Evolutionary conservation across 768 basidiomycete genomes (phyloP).

Genomic region (Amanita subjunquillea): DNA sequence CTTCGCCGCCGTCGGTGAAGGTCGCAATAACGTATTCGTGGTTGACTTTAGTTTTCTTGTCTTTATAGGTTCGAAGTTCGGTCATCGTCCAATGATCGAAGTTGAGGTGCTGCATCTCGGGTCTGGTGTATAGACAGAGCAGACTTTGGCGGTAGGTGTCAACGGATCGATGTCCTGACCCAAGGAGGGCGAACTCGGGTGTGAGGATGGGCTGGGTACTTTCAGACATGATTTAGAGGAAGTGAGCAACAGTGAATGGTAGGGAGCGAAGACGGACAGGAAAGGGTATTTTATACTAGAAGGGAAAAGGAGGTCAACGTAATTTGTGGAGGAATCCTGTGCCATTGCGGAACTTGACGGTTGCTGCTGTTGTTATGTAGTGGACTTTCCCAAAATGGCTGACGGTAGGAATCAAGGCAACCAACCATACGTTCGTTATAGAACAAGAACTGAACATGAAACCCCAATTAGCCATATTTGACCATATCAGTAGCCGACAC

Average conservation of each 20-base stretch:
- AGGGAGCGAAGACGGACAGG: neutral
- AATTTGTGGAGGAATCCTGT: neutral
- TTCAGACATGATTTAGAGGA: neutral
- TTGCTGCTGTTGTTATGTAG: neutral
- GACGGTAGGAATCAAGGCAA: neutral
- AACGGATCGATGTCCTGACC: too few relatives aligned
- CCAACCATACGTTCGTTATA: too few relatives aligned
- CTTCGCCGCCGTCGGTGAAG: neutral
- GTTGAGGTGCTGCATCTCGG: neutral
- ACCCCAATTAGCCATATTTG: too few relatives aligned
- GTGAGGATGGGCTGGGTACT: too few relatives aligned
- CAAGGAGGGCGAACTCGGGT: too few relatives aligned
- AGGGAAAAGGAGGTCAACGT: neutral
- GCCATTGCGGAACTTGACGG: neutral
- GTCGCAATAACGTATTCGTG: neutral
- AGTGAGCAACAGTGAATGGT: neutral
- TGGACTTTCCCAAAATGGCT: neutral
- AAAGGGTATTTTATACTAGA: neutral
- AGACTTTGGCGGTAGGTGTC: neutral
- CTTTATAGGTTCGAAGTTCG: neutral
- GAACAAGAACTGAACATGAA: too few relatives aligned
- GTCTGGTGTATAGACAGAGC: neutral
- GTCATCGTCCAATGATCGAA: neutral
- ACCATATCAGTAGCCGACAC: too few relatives aligned
- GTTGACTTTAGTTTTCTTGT: neutral